Evolutionary conservation across 768 basidiomycete genomes (phyloP), one percentile per base, ranked within the genome.

Genomic region (Polyporus arcularius): DNA sequence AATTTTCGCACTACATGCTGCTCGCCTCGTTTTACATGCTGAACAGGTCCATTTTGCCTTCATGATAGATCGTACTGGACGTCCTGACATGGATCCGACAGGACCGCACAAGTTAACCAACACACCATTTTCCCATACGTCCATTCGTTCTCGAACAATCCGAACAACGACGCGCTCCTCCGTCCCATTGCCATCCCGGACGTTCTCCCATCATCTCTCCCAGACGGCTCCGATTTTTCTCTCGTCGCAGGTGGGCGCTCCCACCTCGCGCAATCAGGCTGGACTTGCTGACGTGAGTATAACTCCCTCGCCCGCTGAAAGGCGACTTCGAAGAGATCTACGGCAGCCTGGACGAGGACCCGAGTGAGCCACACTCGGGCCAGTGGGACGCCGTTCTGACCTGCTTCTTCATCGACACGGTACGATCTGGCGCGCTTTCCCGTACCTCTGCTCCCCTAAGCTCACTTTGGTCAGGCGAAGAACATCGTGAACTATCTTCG

Each of bases 341-440:
- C 69, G 92, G 91, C 0, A 64, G 77, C 26, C 72, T 72, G 15
- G 32, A 28, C 15, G 57, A 39, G 16, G 75, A 75, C 15, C 78
- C 82, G 32, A 78, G 81, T 32, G 87, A 89, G 62, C 85, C 88
- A 4, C 91, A 94, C 53, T 76, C 82, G 2, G 92, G 89, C 12
- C 73, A 84, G 65, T 98, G 94, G 94, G 87, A 96, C 65, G 91
- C 90, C 0, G 82, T 98, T 7, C 73, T 97, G 64, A 98, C 95
- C 1, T 98, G 94, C 71, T 98, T 98, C 81, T 98, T 98, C 79
- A 88, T 98, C 52, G 96, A 99, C 70, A 97, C 95, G 4, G 94
- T 94, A 66, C 62, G 82, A 26, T 26, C 21, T 26, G 21, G 21
- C 1, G 1, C 21, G 21, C 21, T 26, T 68, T 1, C 7, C 35